Evolutionary conservation across 257 asterid genomes (phyloP).

Genomic region (Nicotiana tomentosiformis): DNA sequence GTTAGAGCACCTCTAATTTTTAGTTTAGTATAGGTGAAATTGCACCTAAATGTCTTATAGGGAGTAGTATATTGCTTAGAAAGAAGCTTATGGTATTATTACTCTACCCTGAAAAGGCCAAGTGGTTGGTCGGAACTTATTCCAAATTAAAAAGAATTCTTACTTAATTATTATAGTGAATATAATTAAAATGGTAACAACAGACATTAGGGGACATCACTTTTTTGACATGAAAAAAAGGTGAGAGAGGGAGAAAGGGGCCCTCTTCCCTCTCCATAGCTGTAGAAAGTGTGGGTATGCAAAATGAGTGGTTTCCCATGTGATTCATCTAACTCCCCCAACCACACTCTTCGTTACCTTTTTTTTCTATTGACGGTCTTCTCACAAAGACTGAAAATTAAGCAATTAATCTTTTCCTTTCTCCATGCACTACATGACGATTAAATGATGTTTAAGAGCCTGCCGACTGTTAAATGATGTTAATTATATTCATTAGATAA

Average conservation of each 20-base stretch:
- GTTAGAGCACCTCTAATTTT: background rate
- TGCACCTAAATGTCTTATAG: background rate
- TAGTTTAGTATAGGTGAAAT: background rate
- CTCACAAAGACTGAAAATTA: background rate
- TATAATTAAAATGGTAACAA: conserved; percentile 24
- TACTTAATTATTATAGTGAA: background rate
- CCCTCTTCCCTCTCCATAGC: conserved; percentile 7
- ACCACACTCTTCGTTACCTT: conserved; percentile 9
- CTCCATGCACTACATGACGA: background rate
- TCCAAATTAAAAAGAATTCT: background rate
- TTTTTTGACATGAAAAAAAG: background rate
- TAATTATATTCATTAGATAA: background rate
- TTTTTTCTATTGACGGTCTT: background rate
- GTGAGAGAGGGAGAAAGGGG: background rate
- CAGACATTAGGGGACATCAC: conserved; percentile 22
- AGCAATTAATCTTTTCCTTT: background rate
- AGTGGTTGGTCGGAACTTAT: background rate
- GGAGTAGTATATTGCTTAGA: background rate
- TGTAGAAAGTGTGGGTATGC: conserved; percentile 19
- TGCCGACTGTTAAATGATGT: background rate
- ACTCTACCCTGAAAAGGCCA: no score
- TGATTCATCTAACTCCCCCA: conserved; percentile 28
- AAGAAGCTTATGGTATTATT: no score
- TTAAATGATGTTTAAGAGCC: background rate
- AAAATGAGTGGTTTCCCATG: conserved; percentile 69